Evolutionary conservation across 1,284 basidiomycete species (phyloP), one percentile per base, ranked within the genome.

Genomic region (Meripilus lineatus): DNA sequence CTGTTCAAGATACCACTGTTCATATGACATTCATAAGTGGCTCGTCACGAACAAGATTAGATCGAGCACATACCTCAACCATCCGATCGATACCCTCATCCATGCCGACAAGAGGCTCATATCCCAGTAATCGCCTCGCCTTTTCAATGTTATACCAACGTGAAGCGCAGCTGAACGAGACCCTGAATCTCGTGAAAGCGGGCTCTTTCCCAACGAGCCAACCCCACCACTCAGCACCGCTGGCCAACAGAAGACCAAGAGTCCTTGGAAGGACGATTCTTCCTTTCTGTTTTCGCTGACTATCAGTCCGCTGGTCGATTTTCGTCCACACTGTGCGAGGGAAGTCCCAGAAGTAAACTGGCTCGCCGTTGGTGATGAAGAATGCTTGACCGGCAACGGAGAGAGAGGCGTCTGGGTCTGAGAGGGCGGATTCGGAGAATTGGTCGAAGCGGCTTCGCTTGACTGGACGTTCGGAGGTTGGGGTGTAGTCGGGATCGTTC

Each of bases 351-450:
- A 98, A 98, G 60, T 89, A 89, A 46, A 89, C 76, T 1, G 94
- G 95, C 63, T 98, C 94, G 51, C 94, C 93, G 61, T 98, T 98
- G 49, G 94, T 96, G 67, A 99, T 92, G 72, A 95, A 96, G 72
- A 96, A 99, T 1, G 75, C 90, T 63, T 98, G 89, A 0, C 96
- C 96, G 3, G 92, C 93, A 28, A 97, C 89, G 50, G 81, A 74
- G 13, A 93, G 71, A 5, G 78, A 77, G 40, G 72, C 70, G 45
- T 77, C 75, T 13, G 72, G 63, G 30, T 73, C 68, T 23, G 66
- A 75, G 50, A 85, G 65, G 11, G 72, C 71, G 21, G 64, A 58
- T 14, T 81, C 75, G 1, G 81, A 75, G 41, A 88, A 69, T 38
- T 78, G 78, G 63, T 92, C 85, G 58, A 86, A 90, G 18, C 84